These are phyloP conservation scores for Thielaviopsis cerberus DNA, from an alignment of 2,329 filamentous ascomycete species.

Conservation along the genomic window DNA sequence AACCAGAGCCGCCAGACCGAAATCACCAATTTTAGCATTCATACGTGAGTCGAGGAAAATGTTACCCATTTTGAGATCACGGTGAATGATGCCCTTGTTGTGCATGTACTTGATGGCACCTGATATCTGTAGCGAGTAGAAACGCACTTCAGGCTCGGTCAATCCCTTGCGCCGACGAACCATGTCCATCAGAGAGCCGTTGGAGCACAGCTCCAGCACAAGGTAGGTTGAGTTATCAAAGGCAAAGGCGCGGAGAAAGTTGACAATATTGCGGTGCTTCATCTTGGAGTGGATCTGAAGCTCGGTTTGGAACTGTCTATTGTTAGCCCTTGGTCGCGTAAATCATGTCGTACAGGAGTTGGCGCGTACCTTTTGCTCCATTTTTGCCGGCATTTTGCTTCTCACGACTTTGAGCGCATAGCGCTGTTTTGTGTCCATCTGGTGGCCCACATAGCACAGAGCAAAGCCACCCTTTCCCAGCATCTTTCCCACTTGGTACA, in stretches of 20 bases:
- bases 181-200: slow-evolving; percentile 95
- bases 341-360: too few species aligned
- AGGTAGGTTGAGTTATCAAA: slow-evolving; percentile 82
- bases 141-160: slow-evolving; percentile 82
- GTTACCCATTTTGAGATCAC: slow-evolving; percentile 95
- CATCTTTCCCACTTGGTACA: slow-evolving; percentile 56
- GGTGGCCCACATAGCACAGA: slow-evolving; percentile 57
- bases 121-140: slow-evolving; percentile 85
- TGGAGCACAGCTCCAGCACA: slow-evolving; percentile 81
- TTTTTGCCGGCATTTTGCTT: slow-evolving; percentile 63
- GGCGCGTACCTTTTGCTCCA: slow-evolving; percentile 56
- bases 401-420: slow-evolving; percentile 71
- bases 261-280: slow-evolving; percentile 85
- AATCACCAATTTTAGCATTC: slow-evolving; percentile 97
- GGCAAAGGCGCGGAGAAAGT: slow-evolving; percentile 85
- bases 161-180: slow-evolving; percentile 80
- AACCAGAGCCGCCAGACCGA: slow-evolving; percentile 79
- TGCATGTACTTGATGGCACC: slow-evolving; percentile 98
- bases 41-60: slow-evolving; percentile 86
- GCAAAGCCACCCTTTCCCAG: slow-evolving; percentile 70
- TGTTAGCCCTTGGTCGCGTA: not conserved
- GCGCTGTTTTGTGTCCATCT: slow-evolving; percentile 45
- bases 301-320: slow-evolving; percentile 50
- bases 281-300: slow-evolving; percentile 98
- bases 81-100: slow-evolving; percentile 83